Percentiles rank a stretch among this genome's conserved stretches.
These are phyloP conservation scores for Cyamopsis tetragonoloba DNA, from an alignment of 306 rosid genomes.

Conservation along the genomic window DNA sequence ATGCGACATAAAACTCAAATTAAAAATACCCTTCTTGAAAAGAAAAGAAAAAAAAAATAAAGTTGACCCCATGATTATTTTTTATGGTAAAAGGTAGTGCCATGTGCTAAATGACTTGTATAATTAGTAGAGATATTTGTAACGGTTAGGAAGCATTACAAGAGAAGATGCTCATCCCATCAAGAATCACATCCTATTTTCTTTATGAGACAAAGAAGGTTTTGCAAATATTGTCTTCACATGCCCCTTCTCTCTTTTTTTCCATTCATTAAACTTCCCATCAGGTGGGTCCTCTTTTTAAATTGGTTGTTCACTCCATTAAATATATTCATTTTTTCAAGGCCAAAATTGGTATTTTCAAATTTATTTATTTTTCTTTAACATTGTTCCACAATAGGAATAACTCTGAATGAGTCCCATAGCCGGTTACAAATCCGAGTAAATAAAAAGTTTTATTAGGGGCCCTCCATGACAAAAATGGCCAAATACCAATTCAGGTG, in stretches of 20 bases:
- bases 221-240: constrained; percentile 36
- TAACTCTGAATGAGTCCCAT: too few species aligned
- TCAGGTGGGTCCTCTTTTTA: constrained; percentile 39
- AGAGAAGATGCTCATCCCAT: constrained; percentile 12
- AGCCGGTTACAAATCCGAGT: too few species aligned
- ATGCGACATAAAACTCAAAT: too few species aligned
- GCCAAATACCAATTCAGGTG: too few species aligned
- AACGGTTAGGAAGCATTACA: not conserved
- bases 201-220: constrained; percentile 17
- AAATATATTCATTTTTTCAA: not conserved
- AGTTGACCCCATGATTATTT: too few species aligned
- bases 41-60: too few species aligned
- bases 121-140: not conserved
- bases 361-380: not conserved
- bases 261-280: constrained; percentile 12
- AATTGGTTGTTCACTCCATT: not conserved
- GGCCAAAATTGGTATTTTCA: not conserved
- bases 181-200: constrained; percentile 9
- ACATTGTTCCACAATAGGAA: not conserved
- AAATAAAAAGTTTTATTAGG: too few species aligned
- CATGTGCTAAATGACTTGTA: not conserved
- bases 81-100: too few species aligned
- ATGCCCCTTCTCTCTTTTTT: constrained; percentile 31
- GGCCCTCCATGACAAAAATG: too few species aligned
- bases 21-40: too few species aligned